Evolutionary conservation across 305 asterid species (phyloP).

Genomic region (Fraxinus ornus): DNA sequence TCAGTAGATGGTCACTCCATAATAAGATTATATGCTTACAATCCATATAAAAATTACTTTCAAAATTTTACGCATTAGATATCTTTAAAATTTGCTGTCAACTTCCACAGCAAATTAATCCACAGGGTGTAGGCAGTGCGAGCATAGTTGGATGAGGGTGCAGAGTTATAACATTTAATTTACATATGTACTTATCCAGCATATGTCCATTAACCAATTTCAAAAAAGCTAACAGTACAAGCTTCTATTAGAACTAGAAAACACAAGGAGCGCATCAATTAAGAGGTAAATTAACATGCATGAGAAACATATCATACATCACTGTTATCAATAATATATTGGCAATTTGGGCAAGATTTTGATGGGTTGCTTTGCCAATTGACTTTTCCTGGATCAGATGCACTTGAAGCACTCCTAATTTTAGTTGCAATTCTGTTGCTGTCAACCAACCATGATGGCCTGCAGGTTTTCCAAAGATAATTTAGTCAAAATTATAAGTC

Average conservation of each 20-base stretch:
- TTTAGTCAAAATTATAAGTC: slow-evolving; percentile 2
- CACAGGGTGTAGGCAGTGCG: not conserved
- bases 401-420: slow-evolving; percentile 79
- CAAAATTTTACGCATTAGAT: not conserved
- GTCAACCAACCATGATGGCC: slow-evolving; percentile 90
- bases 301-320: slow-evolving; percentile 49
- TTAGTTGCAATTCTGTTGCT: slow-evolving; percentile 78
- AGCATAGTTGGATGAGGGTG: not conserved
- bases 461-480: slow-evolving; percentile 34
- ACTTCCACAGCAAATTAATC: not conserved
- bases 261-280: not conserved
- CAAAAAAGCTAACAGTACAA: not conserved
- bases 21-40: not conserved
- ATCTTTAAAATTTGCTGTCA: not conserved
- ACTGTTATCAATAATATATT: slow-evolving; percentile 61
- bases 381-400: slow-evolving; percentile 49
- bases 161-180: not conserved
- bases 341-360: slow-evolving; percentile 84
- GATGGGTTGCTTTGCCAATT: slow-evolving; percentile 89
- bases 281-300: slow-evolving; percentile 5
- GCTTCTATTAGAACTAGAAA: not conserved
- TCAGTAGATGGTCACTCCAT: not conserved
- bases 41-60: not conserved
- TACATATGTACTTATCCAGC: not conserved
- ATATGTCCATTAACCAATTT: not conserved